phyloP scores from a whole-genome alignment of 495 filamentous ascomycete genomes.

The Cairneyella variabilis region DNA sequence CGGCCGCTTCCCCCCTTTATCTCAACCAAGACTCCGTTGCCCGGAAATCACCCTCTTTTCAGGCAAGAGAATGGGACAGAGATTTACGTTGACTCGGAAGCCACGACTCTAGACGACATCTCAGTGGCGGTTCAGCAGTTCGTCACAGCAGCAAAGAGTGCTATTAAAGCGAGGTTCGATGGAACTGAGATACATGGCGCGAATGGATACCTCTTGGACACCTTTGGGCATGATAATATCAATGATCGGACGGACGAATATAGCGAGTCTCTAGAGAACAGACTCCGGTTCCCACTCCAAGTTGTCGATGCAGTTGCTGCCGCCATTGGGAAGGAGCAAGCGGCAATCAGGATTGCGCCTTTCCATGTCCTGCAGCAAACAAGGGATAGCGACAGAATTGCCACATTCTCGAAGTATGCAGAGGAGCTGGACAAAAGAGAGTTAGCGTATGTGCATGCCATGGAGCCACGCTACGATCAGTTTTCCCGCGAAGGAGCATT shows the following conservation, averaged over 20 bases:
- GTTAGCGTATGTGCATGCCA: slow-evolving; percentile 3
- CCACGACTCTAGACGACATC: not conserved
- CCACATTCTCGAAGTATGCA: not conserved
- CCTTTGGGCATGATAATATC: not conserved
- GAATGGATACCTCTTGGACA: slow-evolving; percentile 8
- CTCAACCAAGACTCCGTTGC: too few species aligned
- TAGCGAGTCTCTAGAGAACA: slow-evolving; percentile 59
- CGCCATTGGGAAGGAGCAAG: slow-evolving; percentile 29
- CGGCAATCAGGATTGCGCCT: slow-evolving; percentile 1
- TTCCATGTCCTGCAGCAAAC: not conserved
- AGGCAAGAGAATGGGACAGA: too few species aligned
- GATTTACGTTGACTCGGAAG: not conserved
- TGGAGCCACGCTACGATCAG: not conserved
- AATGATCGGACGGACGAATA: slow-evolving; percentile 59
- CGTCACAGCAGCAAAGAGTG: not conserved
- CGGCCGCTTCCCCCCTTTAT: not conserved
- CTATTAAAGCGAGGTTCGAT: not conserved
- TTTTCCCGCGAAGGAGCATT: not conserved
- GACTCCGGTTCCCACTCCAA: slow-evolving; percentile 50
- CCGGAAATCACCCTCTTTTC: too few species aligned
- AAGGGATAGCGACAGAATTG: not conserved
- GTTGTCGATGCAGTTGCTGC: slow-evolving; percentile 49
- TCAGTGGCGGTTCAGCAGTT: not conserved
- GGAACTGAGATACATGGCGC: slow-evolving; percentile 2
- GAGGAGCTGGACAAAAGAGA: not conserved